Evolutionary conservation across 495 filamentous ascomycete species (phyloP), one percentile per base, ranked within the genome.

Genomic region (Trypethelium eluteriae): DNA sequence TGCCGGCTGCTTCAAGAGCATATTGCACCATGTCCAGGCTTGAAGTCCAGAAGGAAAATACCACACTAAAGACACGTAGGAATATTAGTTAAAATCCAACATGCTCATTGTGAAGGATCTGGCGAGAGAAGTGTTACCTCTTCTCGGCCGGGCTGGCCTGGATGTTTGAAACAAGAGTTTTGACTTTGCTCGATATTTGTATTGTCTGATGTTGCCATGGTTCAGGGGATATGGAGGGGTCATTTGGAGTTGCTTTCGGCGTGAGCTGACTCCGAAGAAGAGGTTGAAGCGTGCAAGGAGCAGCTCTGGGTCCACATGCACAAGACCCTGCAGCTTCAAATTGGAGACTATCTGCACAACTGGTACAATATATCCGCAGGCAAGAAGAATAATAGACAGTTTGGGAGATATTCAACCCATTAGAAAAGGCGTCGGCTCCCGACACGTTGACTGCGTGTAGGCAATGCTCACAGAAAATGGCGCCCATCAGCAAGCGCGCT

Each of bases 1-100:
- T 73, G 4, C 57, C 36, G 1, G 71, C 68, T 18, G 73, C 63
- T 7, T 73, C 67, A 14, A 82, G 70, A 7, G 69, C 76, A 1
- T 38, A 32, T 38, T 76, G 69, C 0, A 80, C 71, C 1, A 80
- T 14, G 34, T 80, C 76, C 9, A 82, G 76, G 5, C 74, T 80
- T 44, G 70, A 70, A 41, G 75, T 74, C 80, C 80, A 82, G 3
- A 64, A 75, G 0, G 79, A 78, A 63, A 81, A 82, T 0, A 82
- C 78, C 36, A 82, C 67, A 62, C 78, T 81, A 41, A 7, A 9
- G 14, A 35, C 18, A 25, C 18, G 34, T n/a, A n/a, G n/a, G n/a
- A n/a, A n/a, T 1, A 25, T 25, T 25, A 25, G 25, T 25, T 1
- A 1, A 25, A 25, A 25, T 25, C 25, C 25, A 0, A 25, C 25